A percentile compares a stretch with the other conserved stretches of the same genome.
Evolutionary conservation across 805 yeast species (phyloP).

Genomic region (Saccharomycopsis fibuligera): DNA sequence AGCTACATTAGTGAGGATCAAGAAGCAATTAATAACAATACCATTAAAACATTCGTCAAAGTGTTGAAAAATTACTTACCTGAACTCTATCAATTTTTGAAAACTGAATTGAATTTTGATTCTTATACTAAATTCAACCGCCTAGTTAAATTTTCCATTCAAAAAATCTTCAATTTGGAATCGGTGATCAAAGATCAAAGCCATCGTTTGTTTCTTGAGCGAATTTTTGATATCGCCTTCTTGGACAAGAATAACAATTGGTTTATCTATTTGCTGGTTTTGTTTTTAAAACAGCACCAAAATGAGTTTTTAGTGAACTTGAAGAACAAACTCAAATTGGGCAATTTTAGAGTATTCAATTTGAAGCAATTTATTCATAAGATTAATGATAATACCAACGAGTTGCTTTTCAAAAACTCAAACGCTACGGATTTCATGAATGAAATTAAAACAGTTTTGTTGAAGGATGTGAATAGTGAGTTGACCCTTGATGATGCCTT

Average conservation of each 20-base stretch:
- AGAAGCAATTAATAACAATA: conserved; percentile 1
- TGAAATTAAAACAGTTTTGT: conserved; percentile 11
- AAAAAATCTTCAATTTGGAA: conserved; percentile 8
- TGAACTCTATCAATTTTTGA: conserved; percentile 9
- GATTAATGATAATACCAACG: conserved; percentile 15
- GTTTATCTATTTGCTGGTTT: conserved; percentile 13
- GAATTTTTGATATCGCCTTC: conserved; percentile 16
- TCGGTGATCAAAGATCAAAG: conserved; percentile 5
- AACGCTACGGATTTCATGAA: conserved; percentile 8
- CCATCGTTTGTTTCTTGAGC: conserved; percentile 10
- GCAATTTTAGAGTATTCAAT: conserved; percentile 2
- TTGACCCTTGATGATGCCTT: conserved; percentile 17
- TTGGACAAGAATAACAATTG: conserved; percentile 18
- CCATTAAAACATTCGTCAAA: conserved; percentile 17
- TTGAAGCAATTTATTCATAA: conserved; percentile 12
- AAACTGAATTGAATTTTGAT: conserved; percentile 3
- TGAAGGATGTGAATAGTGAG: conserved; percentile 10
- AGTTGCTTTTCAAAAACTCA: conserved; percentile 15
- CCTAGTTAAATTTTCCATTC: conserved; percentile 3
- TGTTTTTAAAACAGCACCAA: conserved; percentile 17
- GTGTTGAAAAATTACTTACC: conserved; percentile 11
- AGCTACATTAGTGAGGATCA: conserved; percentile 3
- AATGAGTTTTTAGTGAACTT: conserved; percentile 9
- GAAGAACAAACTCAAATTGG: not conserved
- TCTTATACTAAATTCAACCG: conserved; percentile 4